Conservation (phyloP, 768 basidiomycete species). For the Boletus bicolor region DNA sequence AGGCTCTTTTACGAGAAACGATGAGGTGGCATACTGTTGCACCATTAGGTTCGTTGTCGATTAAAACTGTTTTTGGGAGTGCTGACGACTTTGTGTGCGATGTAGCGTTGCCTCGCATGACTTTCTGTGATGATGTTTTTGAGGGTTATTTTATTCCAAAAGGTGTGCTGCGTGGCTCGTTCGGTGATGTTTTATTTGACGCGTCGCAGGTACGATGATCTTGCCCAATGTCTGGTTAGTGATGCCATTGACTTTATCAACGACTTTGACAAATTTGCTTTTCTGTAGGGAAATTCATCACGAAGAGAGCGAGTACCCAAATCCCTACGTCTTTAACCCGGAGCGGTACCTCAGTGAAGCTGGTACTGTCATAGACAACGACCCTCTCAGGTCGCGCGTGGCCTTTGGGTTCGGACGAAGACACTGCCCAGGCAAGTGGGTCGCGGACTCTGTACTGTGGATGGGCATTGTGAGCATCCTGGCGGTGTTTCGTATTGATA, state of each 20-base stretch:
- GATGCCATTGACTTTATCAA: not conserved
- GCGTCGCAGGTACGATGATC: slow-evolving; percentile 23
- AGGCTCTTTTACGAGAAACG: slow-evolving; percentile 30
- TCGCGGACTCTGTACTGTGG: slow-evolving; percentile 33
- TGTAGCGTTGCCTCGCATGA: slow-evolving; percentile 29
- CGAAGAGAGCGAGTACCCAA: slow-evolving; percentile 28
- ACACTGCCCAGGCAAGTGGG: slow-evolving; percentile 31
- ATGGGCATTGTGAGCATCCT: slow-evolving; percentile 30
- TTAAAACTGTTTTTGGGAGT: not conserved
- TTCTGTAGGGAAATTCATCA: slow-evolving; percentile 29
- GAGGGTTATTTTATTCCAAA: slow-evolving; percentile 40
- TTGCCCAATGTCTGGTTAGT: slow-evolving; percentile 31
- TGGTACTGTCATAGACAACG: slow-evolving; percentile 21
- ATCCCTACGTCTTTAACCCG: slow-evolving; percentile 26
- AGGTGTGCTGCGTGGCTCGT: slow-evolving; percentile 21
- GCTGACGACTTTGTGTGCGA: slow-evolving; percentile 3
- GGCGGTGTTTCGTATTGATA: slow-evolving; percentile 22
- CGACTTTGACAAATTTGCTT: not conserved
- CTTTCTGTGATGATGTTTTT: slow-evolving; percentile 41
- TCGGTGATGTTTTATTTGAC: slow-evolving; percentile 3
- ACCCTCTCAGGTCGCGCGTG: slow-evolving; percentile 26
- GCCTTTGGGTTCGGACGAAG: slow-evolving; percentile 32
- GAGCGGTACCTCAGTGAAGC: slow-evolving; percentile 26
- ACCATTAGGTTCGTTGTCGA: slow-evolving; percentile 24
- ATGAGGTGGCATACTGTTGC: slow-evolving; percentile 33